These are phyloP conservation scores for Xylaria sp. DNA, from an alignment of 2,329 filamentous ascomycete genomes.

Conservation along the genomic window DNA sequence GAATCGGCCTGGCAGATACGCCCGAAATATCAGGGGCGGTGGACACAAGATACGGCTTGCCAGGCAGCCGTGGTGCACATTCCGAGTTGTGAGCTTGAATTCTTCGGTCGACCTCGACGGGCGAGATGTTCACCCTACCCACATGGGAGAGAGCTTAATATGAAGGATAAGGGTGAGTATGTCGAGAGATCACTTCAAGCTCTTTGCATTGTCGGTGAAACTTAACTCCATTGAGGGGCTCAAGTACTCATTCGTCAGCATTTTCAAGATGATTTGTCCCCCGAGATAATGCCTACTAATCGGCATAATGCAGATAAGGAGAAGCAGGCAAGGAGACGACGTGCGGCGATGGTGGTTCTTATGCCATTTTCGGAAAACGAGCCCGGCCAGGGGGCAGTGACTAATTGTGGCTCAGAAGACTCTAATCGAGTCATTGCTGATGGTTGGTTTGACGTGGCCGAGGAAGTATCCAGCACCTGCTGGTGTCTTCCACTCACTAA, in stretches of 20 bases:
- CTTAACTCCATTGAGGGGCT: too few relatives aligned
- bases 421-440: constrained; percentile 12
- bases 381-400: not conserved
- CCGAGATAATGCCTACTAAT: too few relatives aligned
- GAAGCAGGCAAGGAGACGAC: not conserved
- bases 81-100: constrained; percentile 28
- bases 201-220: not conserved
- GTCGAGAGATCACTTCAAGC: not conserved
- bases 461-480: constrained; percentile 13
- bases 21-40: constrained; percentile 12
- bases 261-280: not conserved
- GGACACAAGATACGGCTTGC: constrained; percentile 25
- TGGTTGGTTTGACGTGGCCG: constrained; percentile 26
- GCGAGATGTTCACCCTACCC: constrained; percentile 9
- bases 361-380: not conserved
- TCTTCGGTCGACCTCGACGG: constrained; percentile 28
- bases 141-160: not conserved
- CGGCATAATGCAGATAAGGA: not conserved
- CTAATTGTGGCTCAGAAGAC: not conserved
- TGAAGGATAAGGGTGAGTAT: not conserved
- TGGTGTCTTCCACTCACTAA: constrained; percentile 30
- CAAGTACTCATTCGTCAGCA: not conserved
- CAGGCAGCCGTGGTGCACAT: constrained; percentile 28
- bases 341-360: not conserved
- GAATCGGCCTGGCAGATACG: constrained; percentile 28